Evolutionary conservation across 1,284 basidiomycete species (phyloP).

Genomic region (Thecaphora thlaspeos): DNA sequence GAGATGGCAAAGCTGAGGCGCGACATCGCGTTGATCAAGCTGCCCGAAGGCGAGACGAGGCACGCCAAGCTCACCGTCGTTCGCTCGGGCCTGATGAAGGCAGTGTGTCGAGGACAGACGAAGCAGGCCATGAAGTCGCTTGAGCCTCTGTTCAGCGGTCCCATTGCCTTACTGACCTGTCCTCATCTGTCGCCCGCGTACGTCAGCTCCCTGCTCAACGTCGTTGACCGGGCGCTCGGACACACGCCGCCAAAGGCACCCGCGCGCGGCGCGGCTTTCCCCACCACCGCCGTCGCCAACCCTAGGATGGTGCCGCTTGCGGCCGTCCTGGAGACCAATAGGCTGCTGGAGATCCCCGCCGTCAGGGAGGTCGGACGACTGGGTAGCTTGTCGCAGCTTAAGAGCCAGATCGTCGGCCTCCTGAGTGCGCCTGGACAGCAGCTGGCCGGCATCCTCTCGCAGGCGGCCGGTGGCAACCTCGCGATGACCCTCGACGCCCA

Average conservation of each 20-base stretch:
- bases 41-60: slow-evolving; percentile 20
- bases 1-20: slow-evolving; percentile 37
- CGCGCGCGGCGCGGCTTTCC: slow-evolving; percentile 7
- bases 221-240: slow-evolving; percentile 41
- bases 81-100: slow-evolving; percentile 36
- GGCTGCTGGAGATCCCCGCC: slow-evolving; percentile 37
- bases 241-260: slow-evolving; percentile 22
- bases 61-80: slow-evolving; percentile 37
- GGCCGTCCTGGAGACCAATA: slow-evolving; percentile 39
- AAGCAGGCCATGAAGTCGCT: slow-evolving; percentile 13
- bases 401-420: slow-evolving; percentile 53
- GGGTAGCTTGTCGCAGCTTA: slow-evolving; percentile 38
- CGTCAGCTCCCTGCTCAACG: slow-evolving; percentile 39
- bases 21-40: slow-evolving; percentile 35
- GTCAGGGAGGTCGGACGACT: slow-evolving; percentile 42
- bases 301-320: slow-evolving; percentile 42
- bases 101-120: slow-evolving; percentile 16
- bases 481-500: slow-evolving; percentile 47
- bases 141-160: slow-evolving; percentile 37
- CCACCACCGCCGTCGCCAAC: slow-evolving; percentile 24
- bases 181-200: slow-evolving; percentile 38
- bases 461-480: slow-evolving; percentile 43
- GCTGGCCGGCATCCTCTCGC: slow-evolving; percentile 43
- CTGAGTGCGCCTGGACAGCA: slow-evolving; percentile 44
- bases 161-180: slow-evolving; percentile 49